These are phyloP conservation scores for Friedmanniomyces simplex DNA, from an alignment of 495 filamentous ascomycete genomes.

Conservation along the genomic window DNA sequence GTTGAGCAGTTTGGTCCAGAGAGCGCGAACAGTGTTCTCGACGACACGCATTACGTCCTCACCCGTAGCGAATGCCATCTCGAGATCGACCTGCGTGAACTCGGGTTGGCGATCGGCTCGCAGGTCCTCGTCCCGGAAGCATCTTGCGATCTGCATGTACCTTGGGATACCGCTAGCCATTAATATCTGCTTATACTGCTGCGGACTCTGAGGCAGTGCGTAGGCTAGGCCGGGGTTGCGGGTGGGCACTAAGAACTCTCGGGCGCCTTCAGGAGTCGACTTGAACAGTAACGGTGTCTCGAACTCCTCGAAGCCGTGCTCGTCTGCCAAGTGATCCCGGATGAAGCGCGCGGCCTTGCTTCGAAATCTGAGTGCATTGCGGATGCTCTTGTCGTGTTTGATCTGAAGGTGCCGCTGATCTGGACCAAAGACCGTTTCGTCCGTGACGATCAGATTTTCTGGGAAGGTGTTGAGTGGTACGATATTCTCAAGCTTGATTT, in stretches of 20 bases:
- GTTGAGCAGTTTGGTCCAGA: slow-evolving; percentile 40
- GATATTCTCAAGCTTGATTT: slow-evolving; percentile 55
- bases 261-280: slow-evolving; percentile 89
- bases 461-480: slow-evolving; percentile 64
- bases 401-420: slow-evolving; percentile 77
- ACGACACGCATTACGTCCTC: slow-evolving; percentile 62
- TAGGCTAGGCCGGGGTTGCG: slow-evolving; percentile 65
- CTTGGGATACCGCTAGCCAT: slow-evolving; percentile 76
- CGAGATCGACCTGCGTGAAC: slow-evolving; percentile 92
- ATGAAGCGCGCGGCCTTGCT: slow-evolving; percentile 41
- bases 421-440: slow-evolving; percentile 58
- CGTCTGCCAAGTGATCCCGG: slow-evolving; percentile 40
- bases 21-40: slow-evolving; percentile 49
- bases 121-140: slow-evolving; percentile 92
- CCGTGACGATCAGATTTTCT: slow-evolving; percentile 60
- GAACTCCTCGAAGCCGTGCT: slow-evolving; percentile 57
- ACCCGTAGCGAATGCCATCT: slow-evolving; percentile 74
- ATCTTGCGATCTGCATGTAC: slow-evolving; percentile 89
- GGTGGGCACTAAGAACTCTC: slow-evolving; percentile 93
- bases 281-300: slow-evolving; percentile 95
- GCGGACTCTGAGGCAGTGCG: slow-evolving; percentile 88
- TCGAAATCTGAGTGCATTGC: slow-evolving; percentile 52
- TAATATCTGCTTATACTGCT: slow-evolving; percentile 97
- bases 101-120: slow-evolving; percentile 91
- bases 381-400: slow-evolving; percentile 54